Percentiles rank a stretch among this genome's conserved stretches.
These are phyloP conservation scores for Echium plantagineum DNA, from an alignment of 257 asterid species.

Conservation along the genomic window DNA sequence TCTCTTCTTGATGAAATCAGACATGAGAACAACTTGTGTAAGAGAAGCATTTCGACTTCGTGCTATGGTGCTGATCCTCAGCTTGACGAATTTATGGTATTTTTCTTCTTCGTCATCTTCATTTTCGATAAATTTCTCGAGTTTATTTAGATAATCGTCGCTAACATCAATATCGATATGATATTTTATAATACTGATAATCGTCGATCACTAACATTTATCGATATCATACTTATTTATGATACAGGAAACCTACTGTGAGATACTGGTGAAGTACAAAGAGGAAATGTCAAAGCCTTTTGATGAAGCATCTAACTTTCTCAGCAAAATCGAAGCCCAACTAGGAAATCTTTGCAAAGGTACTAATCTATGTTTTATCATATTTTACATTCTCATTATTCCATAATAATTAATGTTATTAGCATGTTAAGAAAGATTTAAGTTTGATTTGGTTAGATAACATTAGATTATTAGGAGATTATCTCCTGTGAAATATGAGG, in stretches of 20 bases:
- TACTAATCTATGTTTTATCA: slow-evolving; percentile 2
- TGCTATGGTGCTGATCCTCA: slow-evolving; percentile 38
- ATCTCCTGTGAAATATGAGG: too few species aligned
- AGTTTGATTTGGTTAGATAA: too few species aligned
- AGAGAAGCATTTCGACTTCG: slow-evolving; percentile 12
- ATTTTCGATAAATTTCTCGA: background rate
- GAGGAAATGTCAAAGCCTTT: slow-evolving; percentile 71
- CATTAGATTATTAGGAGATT: too few species aligned
- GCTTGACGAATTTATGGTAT: slow-evolving; percentile 53
- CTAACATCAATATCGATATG: too few species aligned
- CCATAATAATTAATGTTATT: too few species aligned
- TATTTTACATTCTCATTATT: background rate
- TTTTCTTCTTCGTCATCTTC: background rate
- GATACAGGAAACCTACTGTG: slow-evolving; percentile 64
- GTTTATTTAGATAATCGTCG: too few species aligned
- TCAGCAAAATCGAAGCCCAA: slow-evolving; percentile 52
- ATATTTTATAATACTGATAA: too few species aligned
- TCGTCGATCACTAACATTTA: too few species aligned
- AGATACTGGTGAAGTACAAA: slow-evolving; percentile 57
- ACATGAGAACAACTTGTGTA: slow-evolving; percentile 19
- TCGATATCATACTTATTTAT: too few species aligned
- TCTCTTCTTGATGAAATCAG: slow-evolving; percentile 31
- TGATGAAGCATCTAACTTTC: slow-evolving; percentile 77
- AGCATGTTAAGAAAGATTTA: too few species aligned
- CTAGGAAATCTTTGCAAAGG: slow-evolving; percentile 61